Evolutionary conservation across 257 asterid species (phyloP).

Genomic region (Lantana camara): DNA sequence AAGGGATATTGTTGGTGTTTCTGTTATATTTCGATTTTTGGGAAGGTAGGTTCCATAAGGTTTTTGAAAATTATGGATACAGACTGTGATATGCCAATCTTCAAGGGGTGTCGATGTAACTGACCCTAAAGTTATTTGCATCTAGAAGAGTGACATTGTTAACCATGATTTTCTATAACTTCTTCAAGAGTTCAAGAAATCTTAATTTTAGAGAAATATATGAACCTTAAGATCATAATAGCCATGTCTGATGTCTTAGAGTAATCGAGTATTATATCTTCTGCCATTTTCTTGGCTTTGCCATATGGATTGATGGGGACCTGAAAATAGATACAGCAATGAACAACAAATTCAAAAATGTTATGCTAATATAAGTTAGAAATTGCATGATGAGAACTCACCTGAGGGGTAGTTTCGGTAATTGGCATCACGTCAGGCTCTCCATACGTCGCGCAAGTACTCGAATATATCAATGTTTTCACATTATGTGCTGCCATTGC

Average conservation of each 20-base stretch:
- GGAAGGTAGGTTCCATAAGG: no score
- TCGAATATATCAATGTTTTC: slow-evolving; percentile 78
- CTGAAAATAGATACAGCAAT: slow-evolving; percentile 30
- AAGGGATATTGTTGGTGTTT: no score
- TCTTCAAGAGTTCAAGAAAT: no score
- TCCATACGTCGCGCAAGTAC: slow-evolving; percentile 90
- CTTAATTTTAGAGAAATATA: not conserved
- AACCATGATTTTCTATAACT: no score
- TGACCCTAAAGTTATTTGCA: no score
- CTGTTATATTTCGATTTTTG: no score
- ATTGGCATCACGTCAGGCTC: slow-evolving; percentile 91
- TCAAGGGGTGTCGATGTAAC: no score
- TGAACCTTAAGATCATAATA: slow-evolving; percentile 76
- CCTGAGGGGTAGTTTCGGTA: slow-evolving; percentile 80
- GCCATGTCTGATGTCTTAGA: slow-evolving; percentile 79
- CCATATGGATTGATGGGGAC: slow-evolving; percentile 84
- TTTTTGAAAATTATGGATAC: no score
- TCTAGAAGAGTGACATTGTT: no score
- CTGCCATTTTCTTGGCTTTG: slow-evolving; percentile 96
- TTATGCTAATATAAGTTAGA: not conserved
- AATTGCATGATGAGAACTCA: slow-evolving; percentile 31
- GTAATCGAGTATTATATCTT: slow-evolving; percentile 77
- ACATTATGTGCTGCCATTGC: slow-evolving; percentile 74
- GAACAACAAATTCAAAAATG: not conserved
- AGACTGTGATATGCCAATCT: no score